Conservation (phyloP, 176 grass and related monocot species). For the Aegilops speltoides region DNA sequence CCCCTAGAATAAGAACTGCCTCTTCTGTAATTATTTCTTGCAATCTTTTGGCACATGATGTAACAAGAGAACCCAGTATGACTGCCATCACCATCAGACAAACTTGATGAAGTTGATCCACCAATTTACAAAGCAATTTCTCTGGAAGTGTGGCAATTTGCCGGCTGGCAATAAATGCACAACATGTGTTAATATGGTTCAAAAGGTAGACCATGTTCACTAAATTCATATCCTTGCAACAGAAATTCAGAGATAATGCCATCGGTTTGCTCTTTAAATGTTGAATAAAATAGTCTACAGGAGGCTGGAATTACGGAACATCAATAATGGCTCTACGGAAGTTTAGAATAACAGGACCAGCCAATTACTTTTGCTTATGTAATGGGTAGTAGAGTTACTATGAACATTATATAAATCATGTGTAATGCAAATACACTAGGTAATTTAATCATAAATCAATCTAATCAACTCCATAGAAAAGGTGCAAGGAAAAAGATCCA, state of each 20-base stretch:
- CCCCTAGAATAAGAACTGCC: conserved; percentile 9
- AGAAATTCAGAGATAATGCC: background rate
- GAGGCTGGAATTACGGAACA: background rate
- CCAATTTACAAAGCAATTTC: background rate
- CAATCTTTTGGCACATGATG: background rate
- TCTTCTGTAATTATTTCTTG: conserved; percentile 7
- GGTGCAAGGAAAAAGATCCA: too few species aligned
- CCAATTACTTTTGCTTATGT: background rate
- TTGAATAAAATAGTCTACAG: background rate
- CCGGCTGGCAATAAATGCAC: background rate
- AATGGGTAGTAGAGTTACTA: background rate
- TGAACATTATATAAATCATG: background rate
- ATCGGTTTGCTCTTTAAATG: too few species aligned
- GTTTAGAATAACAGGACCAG: background rate
- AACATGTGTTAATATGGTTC: background rate
- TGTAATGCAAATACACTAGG: background rate
- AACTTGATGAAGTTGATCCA: background rate
- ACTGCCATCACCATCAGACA: conserved; percentile 21
- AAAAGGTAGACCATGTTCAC: background rate
- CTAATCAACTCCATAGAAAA: too few species aligned
- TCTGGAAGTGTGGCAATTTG: background rate
- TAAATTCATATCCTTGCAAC: background rate
- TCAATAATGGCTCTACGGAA: background rate
- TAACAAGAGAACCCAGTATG: conserved; percentile 17
- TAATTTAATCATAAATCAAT: too few species aligned